Base-by-base conservation (phyloP, 768 basidiomycete species). In the Naganishia onofrii region DNA sequence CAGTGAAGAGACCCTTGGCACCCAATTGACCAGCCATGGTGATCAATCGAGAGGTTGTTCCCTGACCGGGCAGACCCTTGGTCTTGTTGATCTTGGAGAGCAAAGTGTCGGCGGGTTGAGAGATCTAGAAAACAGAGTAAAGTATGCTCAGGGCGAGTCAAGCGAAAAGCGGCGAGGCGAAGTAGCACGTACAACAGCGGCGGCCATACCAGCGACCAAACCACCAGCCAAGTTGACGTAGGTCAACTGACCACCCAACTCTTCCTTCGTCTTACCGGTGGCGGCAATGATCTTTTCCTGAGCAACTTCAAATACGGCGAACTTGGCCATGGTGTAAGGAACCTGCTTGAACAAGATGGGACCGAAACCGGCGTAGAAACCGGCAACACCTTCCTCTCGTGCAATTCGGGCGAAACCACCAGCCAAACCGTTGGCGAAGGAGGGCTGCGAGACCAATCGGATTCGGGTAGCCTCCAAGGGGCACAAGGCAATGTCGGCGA, bases 251-350 rank as follows among this genome's bases (percentile, higher is more conserved):
- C 76, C 74, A 55, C 77, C 76, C 71, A 97, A 91, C 80, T 94
- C 91, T 55, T 89, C 74, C 76, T 82, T 93, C 73, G 86, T 81
- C 84, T 92, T 89, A 83, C 86, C 82, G 82, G 92, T 91, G 17
- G 86, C 84, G 13, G 88, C 86, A 83, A 93, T 89, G 81, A 92
- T 90, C 79, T 90, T 87, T 74, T 89, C 91, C 83, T 92, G 92
- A 85, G 94, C 93, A 75, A 90, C 80, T 77, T 88, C 85, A 80
- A 90, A 91, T 87, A 91, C 92, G 87, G 87, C 92, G 87, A 96
- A 96, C 84, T 96, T 96, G 85, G 93, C 93, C 93, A 96, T 94
- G 77, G 93, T 96, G 86, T 96, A 96, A 66, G 93, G 93, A 77
- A 95, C 93, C 90, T 95, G 81, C 66, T 83, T 83, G 82, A 83